phyloP scores from a whole-genome alignment of 768 basidiomycete species.

The Rhizopogon salebrosus region DNA sequence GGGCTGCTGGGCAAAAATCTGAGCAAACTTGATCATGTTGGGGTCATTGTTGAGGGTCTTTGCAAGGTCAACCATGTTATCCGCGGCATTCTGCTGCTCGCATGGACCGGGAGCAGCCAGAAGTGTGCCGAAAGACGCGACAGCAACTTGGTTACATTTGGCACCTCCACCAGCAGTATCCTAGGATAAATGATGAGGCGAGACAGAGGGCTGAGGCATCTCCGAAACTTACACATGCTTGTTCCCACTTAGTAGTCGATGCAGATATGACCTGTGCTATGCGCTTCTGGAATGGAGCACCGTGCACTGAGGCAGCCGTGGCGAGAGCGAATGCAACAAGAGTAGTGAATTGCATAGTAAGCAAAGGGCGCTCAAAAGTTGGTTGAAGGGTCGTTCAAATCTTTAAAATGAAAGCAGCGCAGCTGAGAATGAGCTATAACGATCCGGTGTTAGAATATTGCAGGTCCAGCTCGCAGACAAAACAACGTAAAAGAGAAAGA shows the following conservation, averaged over 20 bases:
- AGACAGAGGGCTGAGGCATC: neutral
- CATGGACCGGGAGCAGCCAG: slow-evolving; percentile 52
- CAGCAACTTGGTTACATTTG: slow-evolving; percentile 54
- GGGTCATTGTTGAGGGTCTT: slow-evolving; percentile 39
- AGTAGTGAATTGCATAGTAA: slow-evolving; percentile 6
- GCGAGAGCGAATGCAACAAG: slow-evolving; percentile 25
- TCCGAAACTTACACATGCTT: slow-evolving; percentile 38
- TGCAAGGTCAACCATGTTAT: slow-evolving; percentile 43
- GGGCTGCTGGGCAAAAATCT: slow-evolving; percentile 54
- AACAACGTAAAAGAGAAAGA: neutral
- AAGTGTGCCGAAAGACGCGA: slow-evolving; percentile 52
- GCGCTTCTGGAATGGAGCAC: slow-evolving; percentile 38
- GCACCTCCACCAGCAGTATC: slow-evolving; percentile 47
- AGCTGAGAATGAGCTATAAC: slow-evolving; percentile 1
- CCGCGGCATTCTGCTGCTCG: slow-evolving; percentile 53
- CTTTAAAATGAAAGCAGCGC: neutral
- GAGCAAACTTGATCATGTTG: slow-evolving; percentile 45
- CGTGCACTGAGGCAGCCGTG: slow-evolving; percentile 27
- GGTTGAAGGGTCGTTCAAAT: neutral
- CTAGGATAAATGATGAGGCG: slow-evolving; percentile 23
- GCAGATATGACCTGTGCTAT: slow-evolving; percentile 40
- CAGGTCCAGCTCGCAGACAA: slow-evolving; percentile 5
- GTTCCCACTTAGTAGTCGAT: slow-evolving; percentile 39
- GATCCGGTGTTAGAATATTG: neutral
- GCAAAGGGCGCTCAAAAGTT: neutral